A percentile compares a stretch with the other conserved stretches of the same genome.
Conservation (phyloP, 2,329 filamentous ascomycete genomes). For the Ophiocordyceps polyrhachis-furcata region DNA sequence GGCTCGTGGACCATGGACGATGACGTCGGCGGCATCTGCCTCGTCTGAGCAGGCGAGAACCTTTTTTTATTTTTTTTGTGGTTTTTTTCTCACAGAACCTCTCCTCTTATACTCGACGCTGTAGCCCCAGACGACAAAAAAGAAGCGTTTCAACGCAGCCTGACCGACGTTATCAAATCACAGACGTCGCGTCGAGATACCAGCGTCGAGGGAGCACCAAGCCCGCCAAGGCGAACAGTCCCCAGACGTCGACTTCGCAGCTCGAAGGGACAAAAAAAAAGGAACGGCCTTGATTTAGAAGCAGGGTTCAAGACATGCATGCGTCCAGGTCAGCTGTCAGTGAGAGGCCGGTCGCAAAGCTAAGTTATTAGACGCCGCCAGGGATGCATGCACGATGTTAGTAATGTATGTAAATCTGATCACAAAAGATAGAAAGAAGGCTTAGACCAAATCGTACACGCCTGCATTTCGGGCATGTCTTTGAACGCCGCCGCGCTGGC, state of each 20-base stretch:
- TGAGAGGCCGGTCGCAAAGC: not conserved
- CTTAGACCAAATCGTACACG: not conserved
- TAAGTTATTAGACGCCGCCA: not conserved
- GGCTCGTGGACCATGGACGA: conserved; percentile 84
- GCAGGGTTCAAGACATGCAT: not conserved
- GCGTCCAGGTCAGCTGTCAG: not conserved
- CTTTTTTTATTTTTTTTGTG: too few species aligned
- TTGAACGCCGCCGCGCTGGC: too few species aligned
- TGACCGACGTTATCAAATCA: too few species aligned
- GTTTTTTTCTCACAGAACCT: too few species aligned
- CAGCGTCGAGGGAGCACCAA: too few species aligned
- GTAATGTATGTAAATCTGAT: not conserved
- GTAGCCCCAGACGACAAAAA: not conserved
- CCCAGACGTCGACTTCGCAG: not conserved
- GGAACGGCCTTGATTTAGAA: not conserved
- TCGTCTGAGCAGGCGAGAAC: conserved; percentile 18
- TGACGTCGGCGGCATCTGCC: conserved; percentile 45
- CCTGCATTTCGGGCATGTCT: too few species aligned
- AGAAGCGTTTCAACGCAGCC: too few species aligned
- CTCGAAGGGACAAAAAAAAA: not conserved
- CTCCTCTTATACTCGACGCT: too few species aligned
- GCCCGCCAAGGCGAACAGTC: too few species aligned
- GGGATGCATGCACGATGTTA: not conserved
- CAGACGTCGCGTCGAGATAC: too few species aligned
- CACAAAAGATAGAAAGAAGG: not conserved